Conservation (phyloP, 345 rosid genomes). For the Bretschneidera sinensis region DNA sequence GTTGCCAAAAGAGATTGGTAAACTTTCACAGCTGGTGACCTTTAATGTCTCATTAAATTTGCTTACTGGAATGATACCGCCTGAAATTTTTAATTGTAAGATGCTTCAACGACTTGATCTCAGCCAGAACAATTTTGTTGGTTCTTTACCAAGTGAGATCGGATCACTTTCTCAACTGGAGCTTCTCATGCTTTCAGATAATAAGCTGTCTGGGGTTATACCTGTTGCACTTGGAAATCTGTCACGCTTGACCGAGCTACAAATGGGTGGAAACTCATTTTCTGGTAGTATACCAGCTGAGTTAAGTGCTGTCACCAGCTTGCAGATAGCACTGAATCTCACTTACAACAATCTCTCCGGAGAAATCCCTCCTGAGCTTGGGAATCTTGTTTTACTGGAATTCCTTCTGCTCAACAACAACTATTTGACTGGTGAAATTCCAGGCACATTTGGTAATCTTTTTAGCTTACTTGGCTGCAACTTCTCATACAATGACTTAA, state of each 20-base stretch:
- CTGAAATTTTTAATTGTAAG: constrained; percentile 58
- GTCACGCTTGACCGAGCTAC: constrained; percentile 61
- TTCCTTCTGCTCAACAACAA: constrained; percentile 74
- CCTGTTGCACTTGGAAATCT: constrained; percentile 60
- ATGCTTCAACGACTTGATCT: constrained; percentile 90
- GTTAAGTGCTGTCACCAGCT: constrained; percentile 56
- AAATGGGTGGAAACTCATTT: constrained; percentile 84
- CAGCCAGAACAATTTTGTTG: constrained; percentile 56
- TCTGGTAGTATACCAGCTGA: constrained; percentile 55
- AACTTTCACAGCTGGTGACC: constrained; percentile 55
- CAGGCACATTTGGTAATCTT: constrained; percentile 53
- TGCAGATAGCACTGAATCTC: constrained; percentile 85
- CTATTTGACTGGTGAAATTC: constrained; percentile 66
- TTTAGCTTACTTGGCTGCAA: constrained; percentile 77
- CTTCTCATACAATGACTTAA: constrained; percentile 70
- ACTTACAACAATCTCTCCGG: constrained; percentile 79
- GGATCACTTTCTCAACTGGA: constrained; percentile 74
- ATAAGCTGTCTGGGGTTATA: constrained; percentile 48
- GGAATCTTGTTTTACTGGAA: constrained; percentile 61
- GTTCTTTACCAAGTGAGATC: constrained; percentile 49
- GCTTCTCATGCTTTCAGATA: constrained; percentile 81
- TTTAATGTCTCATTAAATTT: constrained; percentile 76
- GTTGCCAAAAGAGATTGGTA: constrained; percentile 74
- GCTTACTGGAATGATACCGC: constrained; percentile 59
- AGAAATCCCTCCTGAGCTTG: constrained; percentile 61